These are phyloP conservation scores for Zea luxurians DNA, from an alignment of 176 grass and related monocot genomes.

Conservation along the genomic window DNA sequence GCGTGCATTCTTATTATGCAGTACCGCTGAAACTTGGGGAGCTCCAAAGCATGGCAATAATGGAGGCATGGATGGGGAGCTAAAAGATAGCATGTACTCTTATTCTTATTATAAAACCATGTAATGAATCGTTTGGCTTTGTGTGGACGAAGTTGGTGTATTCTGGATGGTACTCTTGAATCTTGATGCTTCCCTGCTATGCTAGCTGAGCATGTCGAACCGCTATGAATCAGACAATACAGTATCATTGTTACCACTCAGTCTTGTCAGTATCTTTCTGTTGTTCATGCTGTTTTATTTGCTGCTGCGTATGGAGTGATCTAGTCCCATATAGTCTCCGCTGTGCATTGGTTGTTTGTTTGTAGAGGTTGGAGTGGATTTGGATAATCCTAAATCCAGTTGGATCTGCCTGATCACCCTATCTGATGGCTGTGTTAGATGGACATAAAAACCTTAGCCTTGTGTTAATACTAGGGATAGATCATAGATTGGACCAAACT, in stretches of 20 bases:
- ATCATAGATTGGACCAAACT: too few relatives aligned
- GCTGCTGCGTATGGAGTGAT: not conserved
- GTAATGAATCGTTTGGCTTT: conserved; percentile 30
- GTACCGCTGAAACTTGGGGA: conserved; percentile 40
- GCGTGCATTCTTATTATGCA: conserved; percentile 17
- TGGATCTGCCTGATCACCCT: too few relatives aligned
- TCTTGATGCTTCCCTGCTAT: not conserved
- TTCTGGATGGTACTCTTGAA: not conserved
- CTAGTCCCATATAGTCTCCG: not conserved
- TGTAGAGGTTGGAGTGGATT: not conserved
- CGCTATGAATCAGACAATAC: not conserved
- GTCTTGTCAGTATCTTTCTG: not conserved
- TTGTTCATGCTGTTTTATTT: too few relatives aligned
- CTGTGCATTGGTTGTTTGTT: not conserved
- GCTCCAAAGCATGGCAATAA: not conserved
- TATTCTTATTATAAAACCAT: not conserved
- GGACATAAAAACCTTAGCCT: too few relatives aligned
- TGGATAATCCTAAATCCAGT: too few relatives aligned
- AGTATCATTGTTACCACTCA: not conserved
- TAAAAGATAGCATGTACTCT: not conserved
- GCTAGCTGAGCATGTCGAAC: not conserved
- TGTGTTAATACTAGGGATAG: too few relatives aligned
- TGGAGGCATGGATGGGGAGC: not conserved
- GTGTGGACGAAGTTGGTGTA: not conserved
- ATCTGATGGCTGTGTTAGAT: too few relatives aligned